Evolutionary conservation across 768 basidiomycete genomes (phyloP), one percentile per base, ranked within the genome.

Genomic region (Bullera alba): DNA sequence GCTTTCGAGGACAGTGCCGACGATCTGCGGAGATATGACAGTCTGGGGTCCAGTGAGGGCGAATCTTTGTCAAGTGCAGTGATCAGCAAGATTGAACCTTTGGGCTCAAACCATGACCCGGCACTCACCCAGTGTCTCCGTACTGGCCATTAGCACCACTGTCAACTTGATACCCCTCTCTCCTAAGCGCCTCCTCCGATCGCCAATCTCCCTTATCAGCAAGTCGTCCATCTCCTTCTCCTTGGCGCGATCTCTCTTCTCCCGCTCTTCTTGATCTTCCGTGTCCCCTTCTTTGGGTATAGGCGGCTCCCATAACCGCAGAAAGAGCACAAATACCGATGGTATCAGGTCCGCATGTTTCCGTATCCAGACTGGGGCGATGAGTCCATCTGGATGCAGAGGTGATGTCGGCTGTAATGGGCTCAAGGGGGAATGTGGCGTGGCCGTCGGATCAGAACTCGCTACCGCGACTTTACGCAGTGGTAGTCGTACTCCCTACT

Each of bases 281-380:
- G 46, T 45, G 30, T 58, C 62, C 23, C 82, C 76, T 8, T 79
- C 79, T 28, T 75, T 73, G 1, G 78, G 68, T 10, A 50, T 6
- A 5, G 75, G 64, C n/a, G 72, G 71, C 0, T 96, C 92, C 64
- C 77, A 90, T 53, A 97, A 77, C 48, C 87, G 81, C 48, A 87
- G 74, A 70, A 96, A 95, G 53, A 95, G 77, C 7, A 97, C 86
- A 71, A 96, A 93, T 0, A 96, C 92, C 21, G 87, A 84, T 0
- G 95, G 95, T 0, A 96, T 74, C 27, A 95, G 82, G 1, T 87
- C 82, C 0, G 87, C 87, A 65, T 99, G 95, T 73, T 97, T 99
- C 37, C 91, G 80, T 28, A 97, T 83, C 95, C 95, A 99, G 68
- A 97, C 89, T 1, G 95, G 95, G 2, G 95, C 90, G 46, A 99